phyloP scores from a whole-genome alignment of 305 asterid genomes.

The Rubia balearica region DNA sequence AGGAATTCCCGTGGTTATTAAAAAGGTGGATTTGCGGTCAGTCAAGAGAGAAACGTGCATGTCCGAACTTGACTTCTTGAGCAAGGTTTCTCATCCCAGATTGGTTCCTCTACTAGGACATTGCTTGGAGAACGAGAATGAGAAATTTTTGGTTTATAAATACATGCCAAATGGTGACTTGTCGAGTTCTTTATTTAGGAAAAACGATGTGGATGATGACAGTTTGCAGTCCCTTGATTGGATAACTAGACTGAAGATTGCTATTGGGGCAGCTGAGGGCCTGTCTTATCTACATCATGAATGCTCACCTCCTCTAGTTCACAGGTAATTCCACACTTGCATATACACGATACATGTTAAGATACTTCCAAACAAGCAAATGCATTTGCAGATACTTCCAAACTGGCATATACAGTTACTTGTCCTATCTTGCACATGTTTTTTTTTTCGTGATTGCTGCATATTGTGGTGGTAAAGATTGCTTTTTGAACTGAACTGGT shows the following conservation, averaged over 20 bases:
- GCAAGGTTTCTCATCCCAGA: conserved; percentile 70
- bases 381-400: background rate
- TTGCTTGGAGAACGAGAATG: conserved; percentile 77
- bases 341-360: background rate
- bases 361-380: background rate
- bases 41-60: conserved; percentile 51
- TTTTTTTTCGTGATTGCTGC: conserved; percentile 7
- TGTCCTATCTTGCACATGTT: background rate
- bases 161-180: conserved; percentile 61
- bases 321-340: conserved; percentile 43
- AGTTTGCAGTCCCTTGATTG: conserved; percentile 58
- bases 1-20: conserved; percentile 57
- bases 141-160: conserved; percentile 50
- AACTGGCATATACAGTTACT: background rate
- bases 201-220: conserved; percentile 36
- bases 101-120: conserved; percentile 81
- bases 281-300: conserved; percentile 56
- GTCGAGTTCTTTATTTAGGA: conserved; percentile 49
- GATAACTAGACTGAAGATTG: conserved; percentile 60
- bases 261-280: conserved; percentile 56
- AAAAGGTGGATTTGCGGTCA: conserved; percentile 51
- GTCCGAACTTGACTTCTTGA: conserved; percentile 60
- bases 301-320: conserved; percentile 56
- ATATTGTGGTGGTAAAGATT: background rate
- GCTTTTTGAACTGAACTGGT: conserved; percentile 10